Base-by-base conservation (phyloP, 805 yeast species). In the Tetrapisispora phaffii region DNA sequence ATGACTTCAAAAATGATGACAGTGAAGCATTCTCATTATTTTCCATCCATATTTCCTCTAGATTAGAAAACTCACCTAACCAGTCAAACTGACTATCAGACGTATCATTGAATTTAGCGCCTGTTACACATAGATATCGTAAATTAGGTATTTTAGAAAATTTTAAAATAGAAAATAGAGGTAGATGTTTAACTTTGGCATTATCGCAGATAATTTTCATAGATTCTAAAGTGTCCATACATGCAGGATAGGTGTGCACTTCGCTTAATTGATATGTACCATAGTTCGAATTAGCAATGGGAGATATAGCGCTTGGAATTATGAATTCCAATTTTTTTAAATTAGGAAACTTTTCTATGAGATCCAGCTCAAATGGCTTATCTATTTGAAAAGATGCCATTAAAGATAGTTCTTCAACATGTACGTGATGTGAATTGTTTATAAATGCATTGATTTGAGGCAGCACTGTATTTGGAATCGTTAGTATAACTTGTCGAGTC, bases 21-120 rank as follows among this genome's bases (percentile, higher is more conserved):
- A 63, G 38, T 10, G 45, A 48, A 6, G 56, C 50, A 34, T 53
- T 47, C 17, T 47, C 47, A 41, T 56, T 60, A 36, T 59, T 54
- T 48, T 63, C 67, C 4, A 63, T 36, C 65, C 65, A 60, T 16
- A 63, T 31, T 34, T 56, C 59, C 35, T 47, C 40, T 28, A 63
- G 31, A 20, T 42, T 37, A 2, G 42, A 49, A 37, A 59, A 57
- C 19, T 54, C 45, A 7, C 28, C 16, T 16, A 63, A 43, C 65
- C 65, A 60, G 5, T 47, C 45, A 22, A 59, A 55, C 23, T 28
- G 49, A 16, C 35, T 40, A 34, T 7, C 28, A 13, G 34, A 20
- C 2, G 12, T 10, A 38, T 36, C 13, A 33, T 41, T 37, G 20
- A 51, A 52, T 7, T 52, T 49, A 8, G 48, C 57, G 19, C 62